Base-by-base conservation (phyloP, 2,329 filamentous ascomycete genomes). In the Phialemonium atrogriseum region DNA sequence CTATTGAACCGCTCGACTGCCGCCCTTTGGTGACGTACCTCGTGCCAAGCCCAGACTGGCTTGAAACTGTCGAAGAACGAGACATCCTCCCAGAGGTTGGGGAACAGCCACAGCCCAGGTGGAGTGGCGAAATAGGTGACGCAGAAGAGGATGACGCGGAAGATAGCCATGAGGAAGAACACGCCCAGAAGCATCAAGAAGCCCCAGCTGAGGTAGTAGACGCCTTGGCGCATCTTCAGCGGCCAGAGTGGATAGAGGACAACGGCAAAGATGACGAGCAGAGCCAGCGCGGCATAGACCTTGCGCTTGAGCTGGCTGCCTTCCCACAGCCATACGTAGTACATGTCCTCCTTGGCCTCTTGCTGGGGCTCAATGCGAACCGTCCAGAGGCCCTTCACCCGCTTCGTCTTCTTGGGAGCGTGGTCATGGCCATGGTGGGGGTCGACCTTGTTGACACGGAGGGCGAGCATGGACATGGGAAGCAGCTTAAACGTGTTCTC, bases 241-340 rank as follows among this genome's bases (percentile, higher is more conserved):
- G 91, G 91, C 91, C 91, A 98, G 35, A 98, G 73, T 8, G 91
- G 91, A 66, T 98, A 98, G 50, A 95, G 77, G 38, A 98, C 88
- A 15, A 95, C 67, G 10, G 84, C 76, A 51, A 98, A 88, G 49
- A 98, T 88, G 39, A 80, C 63, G 9, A 84, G 65, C 27, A 98
- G 70, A 4, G 88, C 88, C 33, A 88, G 81, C 7, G 69, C 80
- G 7, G 87, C 89, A 60, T 94, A 94, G 22, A 94, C 70, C 66
- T 94, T 91, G 62, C 84, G 84, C 72, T 87, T 94, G 67, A 89
- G 77, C 61, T 96, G 89, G 35, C 84, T 79, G 12, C 89, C 89
- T 52, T 98, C 91, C 58, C 88, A 96, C 33, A 98, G 68, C 87
- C 89, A 98, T 38, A 89, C 81, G 54, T 96, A 98, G 67, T 98